Evolutionary conservation across 1,139 yeast species (phyloP), one percentile per base, ranked within the genome.

Genomic region (Magnusiomyces paraingens): DNA sequence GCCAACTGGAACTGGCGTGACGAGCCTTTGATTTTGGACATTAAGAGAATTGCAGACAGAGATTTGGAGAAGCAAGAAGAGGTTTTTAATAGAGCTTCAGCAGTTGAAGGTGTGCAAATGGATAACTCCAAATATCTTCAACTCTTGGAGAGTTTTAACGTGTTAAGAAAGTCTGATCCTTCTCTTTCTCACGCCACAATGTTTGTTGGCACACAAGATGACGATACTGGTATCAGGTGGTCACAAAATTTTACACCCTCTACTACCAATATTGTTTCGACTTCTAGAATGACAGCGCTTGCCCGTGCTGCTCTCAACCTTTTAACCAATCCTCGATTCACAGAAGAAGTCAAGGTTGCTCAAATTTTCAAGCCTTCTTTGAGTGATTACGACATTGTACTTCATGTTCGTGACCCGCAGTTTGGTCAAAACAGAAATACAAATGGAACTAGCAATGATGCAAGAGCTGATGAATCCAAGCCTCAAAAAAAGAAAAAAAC

Each of bases 1-100:
- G 79, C 95, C 15, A 72, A 72, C 45, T 94, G 99, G 99, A 91
- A 93, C 68, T 93, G 99, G 99, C 84, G 81, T 63, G 95, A 86
- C 59, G 90, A 84, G 50, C 86, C 96, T 1, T 71, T 93, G 59
- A 79, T 91, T 54, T 72, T 93, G 60, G 96, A 91, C 64, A 73
- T 88, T 17, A 83, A 81, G 55, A 75, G 76, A 53, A 76, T 77
- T 29, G 76, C 76, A 39, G 72, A 70, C 45, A 69, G 69, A 0
- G 73, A 70, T 8, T 73, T 69, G 38, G 71, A 69, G 36, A 70
- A 75, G 51, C 65, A 73, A 32, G 73, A 43, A 45, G 29, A 54
- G 35, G 48, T 47, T 20, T 36, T 49, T 17, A 50, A 50, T 29
- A 52, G 44, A 17, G 53, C 59, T 10, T 61, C 67, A 6, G 57